Percentiles rank a stretch among this genome's conserved stretches.
Conservation (phyloP, 345 rosid genomes). For the Syzygium aromaticum region DNA sequence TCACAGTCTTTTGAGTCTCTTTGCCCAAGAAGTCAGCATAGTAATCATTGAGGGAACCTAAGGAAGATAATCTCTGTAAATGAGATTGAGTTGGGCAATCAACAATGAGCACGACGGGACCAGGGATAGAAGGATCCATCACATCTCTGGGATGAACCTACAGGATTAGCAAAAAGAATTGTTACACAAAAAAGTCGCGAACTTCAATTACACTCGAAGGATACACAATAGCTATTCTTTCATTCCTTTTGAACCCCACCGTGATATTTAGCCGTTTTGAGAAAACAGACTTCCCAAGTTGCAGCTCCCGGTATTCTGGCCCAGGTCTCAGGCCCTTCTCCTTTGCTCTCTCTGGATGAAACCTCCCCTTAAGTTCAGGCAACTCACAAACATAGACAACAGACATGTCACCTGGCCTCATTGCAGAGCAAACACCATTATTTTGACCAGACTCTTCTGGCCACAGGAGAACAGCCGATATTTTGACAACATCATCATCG, state of each 20-base stretch:
- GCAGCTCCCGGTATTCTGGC: conserved; percentile 71
- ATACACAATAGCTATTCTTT: background rate
- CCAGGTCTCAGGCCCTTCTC: conserved; percentile 81
- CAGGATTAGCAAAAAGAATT: background rate
- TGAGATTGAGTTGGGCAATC: conserved; percentile 90
- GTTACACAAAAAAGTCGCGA: background rate
- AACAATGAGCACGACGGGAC: conserved; percentile 77
- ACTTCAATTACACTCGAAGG: background rate
- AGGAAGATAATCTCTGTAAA: conserved; percentile 35
- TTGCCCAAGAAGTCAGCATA: conserved; percentile 23
- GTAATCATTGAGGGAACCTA: conserved; percentile 39
- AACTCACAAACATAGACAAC: conserved; percentile 85
- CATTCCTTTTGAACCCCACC: conserved; percentile 36
- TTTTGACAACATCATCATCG: conserved; percentile 72
- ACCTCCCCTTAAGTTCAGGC: conserved; percentile 77
- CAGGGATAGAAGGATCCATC: conserved; percentile 89
- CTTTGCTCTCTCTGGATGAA: conserved; percentile 69
- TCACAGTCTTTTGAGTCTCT: conserved; percentile 39
- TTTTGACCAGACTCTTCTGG: conserved; percentile 11
- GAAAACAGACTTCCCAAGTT: conserved; percentile 74
- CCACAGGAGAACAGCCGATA: conserved; percentile 61
- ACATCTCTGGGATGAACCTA: conserved; percentile 96
- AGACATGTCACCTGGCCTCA: conserved; percentile 68
- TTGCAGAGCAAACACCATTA: conserved; percentile 6
- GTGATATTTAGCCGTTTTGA: conserved; percentile 55